Evolutionary conservation across 139 green algal genomes (phyloP).

Genomic region (Haematococcus lacustris): DNA sequence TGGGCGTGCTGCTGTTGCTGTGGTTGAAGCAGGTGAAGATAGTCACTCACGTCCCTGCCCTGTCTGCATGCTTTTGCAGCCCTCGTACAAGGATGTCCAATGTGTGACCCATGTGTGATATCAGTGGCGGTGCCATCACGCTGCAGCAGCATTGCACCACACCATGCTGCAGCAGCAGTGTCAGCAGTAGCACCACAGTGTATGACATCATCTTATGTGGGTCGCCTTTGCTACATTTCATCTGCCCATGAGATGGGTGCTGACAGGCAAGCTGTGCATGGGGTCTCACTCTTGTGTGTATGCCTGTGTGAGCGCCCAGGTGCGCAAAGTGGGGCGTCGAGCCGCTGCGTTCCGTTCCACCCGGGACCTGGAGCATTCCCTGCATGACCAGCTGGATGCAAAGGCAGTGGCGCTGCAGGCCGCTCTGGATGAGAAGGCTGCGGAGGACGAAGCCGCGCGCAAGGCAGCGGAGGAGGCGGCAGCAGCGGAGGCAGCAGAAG

Average conservation of each 20-base stretch:
- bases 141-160: background rate
- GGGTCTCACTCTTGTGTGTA: background rate
- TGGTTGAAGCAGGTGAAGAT: slow-evolving; percentile 9
- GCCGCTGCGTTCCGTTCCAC: background rate
- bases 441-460: slow-evolving; percentile 5
- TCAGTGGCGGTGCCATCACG: background rate
- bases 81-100: background rate
- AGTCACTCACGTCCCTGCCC: background rate
- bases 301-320: no score
- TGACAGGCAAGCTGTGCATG: background rate
- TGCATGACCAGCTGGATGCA: slow-evolving; percentile 2
- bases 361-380: background rate
- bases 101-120: background rate
- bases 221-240: background rate
- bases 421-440: slow-evolving; percentile 10
- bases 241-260: background rate
- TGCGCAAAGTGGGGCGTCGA: slow-evolving; percentile 14
- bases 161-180: background rate
- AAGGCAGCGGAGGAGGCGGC: background rate
- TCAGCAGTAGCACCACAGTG: background rate
- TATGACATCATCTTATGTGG: background rate
- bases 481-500: slow-evolving; percentile 6
- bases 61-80: background rate
- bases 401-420: slow-evolving; percentile 13
- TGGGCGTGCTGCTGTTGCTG: slow-evolving; percentile 24